phyloP scores from a whole-genome alignment of 2,329 filamentous ascomycete genomes.

The Balansia obtecta region DNA sequence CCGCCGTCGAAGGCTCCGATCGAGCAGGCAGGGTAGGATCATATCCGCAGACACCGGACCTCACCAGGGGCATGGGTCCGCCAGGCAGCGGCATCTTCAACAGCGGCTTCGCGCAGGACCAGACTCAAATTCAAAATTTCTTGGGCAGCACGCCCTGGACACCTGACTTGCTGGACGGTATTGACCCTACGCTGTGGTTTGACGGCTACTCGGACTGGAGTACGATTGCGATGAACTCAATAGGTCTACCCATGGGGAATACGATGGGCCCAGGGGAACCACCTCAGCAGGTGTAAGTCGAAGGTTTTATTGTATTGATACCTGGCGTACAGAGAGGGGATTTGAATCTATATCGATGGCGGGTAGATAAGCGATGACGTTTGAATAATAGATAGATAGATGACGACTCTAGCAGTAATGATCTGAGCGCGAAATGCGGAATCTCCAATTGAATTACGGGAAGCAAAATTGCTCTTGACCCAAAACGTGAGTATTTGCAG shows the following conservation, averaged over 20 bases:
- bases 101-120: constrained; percentile 13
- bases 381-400: too few relatives aligned
- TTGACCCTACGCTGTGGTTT: constrained; percentile 23
- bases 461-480: neutral
- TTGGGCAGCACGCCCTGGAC: constrained; percentile 17
- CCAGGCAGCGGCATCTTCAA: neutral
- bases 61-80: neutral
- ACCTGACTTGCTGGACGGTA: constrained; percentile 19
- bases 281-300: neutral
- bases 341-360: neutral
- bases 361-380: neutral
- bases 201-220: constrained; percentile 25
- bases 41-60: constrained; percentile 7
- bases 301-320: neutral
- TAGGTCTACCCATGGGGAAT: constrained; percentile 10
- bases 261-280: constrained; percentile 7
- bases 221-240: constrained; percentile 19
- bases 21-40: constrained; percentile 8
- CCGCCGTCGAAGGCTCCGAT: constrained; percentile 15
- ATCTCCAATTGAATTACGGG: neutral
- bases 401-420: too few relatives aligned
- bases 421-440: neutral
- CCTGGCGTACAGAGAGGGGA: neutral
- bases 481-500: neutral
- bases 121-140: constrained; percentile 14